A percentile compares a stretch with the other conserved stretches of the same genome.
phyloP scores from a whole-genome alignment of 208 protist species.

The Crithidia thermophila region DNA sequence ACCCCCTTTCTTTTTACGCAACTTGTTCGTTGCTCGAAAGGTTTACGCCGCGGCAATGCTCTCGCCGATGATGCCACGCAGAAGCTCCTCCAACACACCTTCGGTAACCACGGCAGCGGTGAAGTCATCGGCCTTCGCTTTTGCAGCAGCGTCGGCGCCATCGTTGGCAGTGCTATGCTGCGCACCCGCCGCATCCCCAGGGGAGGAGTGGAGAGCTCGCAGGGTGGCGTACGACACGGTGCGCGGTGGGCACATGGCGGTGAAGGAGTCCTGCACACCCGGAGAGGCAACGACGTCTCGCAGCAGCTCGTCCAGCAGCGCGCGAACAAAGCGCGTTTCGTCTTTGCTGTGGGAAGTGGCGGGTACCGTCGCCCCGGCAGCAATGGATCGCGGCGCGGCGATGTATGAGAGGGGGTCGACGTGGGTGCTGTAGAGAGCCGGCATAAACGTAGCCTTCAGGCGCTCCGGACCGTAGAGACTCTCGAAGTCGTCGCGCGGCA shows the following conservation, averaged over 20 bases:
- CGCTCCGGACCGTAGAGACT: constrained; percentile 50
- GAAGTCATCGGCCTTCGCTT: neutral
- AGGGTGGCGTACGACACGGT: constrained; percentile 37
- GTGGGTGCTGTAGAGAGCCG: constrained; percentile 16
- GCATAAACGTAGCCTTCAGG: constrained; percentile 37
- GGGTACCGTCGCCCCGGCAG: neutral
- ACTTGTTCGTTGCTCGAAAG: too few species aligned
- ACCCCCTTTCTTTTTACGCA: too few species aligned
- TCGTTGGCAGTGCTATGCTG: neutral
- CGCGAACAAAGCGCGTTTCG: constrained; percentile 34
- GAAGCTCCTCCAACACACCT: constrained; percentile 54
- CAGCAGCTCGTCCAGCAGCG: constrained; percentile 71
- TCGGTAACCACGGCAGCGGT: constrained; percentile 12
- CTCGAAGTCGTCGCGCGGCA: constrained; percentile 74
- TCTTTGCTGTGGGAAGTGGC: too few species aligned
- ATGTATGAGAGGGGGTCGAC: constrained; percentile 8
- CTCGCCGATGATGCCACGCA: constrained; percentile 38
- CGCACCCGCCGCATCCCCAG: neutral
- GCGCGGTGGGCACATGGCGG: constrained; percentile 35
- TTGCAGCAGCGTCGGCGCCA: neutral
- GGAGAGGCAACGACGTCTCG: constrained; percentile 60
- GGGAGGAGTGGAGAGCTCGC: constrained; percentile 12
- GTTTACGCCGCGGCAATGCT: constrained; percentile 12
- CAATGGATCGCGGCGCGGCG: neutral
- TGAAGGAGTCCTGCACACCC: constrained; percentile 58